Percentiles rank a stretch among this genome's conserved stretches.
These are phyloP conservation scores for Penicillium psychrosexuale DNA, from an alignment of 2,329 filamentous ascomycete species.

Conservation along the genomic window DNA sequence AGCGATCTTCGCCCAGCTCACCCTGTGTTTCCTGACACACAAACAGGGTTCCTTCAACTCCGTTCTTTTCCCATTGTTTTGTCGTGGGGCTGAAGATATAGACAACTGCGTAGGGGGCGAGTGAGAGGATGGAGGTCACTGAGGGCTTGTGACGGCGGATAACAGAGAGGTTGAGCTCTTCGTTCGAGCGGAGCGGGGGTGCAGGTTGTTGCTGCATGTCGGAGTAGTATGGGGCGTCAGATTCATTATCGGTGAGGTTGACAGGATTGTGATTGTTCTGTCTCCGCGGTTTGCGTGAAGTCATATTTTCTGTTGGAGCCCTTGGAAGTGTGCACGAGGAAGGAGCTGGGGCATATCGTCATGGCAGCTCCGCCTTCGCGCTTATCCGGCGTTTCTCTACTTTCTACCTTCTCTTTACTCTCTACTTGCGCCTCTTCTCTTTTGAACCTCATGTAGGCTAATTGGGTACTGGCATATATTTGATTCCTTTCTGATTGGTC, in stretches of 20 bases:
- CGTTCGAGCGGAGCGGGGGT: constrained; percentile 63
- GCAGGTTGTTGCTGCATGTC: constrained; percentile 39
- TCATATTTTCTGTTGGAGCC: constrained; percentile 23
- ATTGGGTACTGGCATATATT: neutral
- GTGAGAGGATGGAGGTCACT: constrained; percentile 69
- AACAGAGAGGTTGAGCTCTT: constrained; percentile 82
- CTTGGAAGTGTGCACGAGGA: neutral
- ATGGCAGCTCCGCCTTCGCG: constrained; percentile 9
- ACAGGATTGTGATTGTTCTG: constrained; percentile 26
- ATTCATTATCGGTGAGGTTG: constrained; percentile 59
- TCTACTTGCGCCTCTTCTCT: neutral
- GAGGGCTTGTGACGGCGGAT: constrained; percentile 76
- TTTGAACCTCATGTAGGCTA: neutral
- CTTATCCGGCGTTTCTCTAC: neutral
- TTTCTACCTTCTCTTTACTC: neutral
- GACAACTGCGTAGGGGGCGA: constrained; percentile 80
- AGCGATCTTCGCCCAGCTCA: constrained; percentile 47
- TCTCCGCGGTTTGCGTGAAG: constrained; percentile 32
- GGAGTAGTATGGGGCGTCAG: constrained; percentile 55
- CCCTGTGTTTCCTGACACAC: constrained; percentile 63
- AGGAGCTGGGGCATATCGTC: constrained; percentile 11
- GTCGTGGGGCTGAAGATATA: constrained; percentile 70
- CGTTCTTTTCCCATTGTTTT: constrained; percentile 76
- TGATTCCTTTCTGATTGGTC: neutral
- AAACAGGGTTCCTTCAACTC: constrained; percentile 84